These are phyloP conservation scores for Vitis rotundifolia DNA, from an alignment of 164 flowering plant species.

Conservation along the genomic window DNA sequence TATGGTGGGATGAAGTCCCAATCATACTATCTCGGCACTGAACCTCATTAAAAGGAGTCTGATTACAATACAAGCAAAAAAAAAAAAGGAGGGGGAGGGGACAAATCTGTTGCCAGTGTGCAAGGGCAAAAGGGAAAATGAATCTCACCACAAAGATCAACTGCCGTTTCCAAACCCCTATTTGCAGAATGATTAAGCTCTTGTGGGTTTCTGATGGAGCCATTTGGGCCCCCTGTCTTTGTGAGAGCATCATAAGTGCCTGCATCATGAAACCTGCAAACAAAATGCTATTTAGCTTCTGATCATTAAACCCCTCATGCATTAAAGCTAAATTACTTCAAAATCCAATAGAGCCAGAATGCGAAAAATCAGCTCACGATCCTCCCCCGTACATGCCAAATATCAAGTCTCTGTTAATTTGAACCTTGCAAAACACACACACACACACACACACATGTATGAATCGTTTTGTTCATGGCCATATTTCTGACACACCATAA, in stretches of 20 bases:
- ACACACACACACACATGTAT: too few relatives aligned
- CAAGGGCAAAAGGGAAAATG: too few relatives aligned
- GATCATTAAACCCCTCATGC: not conserved
- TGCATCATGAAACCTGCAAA: constrained; percentile 87
- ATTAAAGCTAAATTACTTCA: not conserved
- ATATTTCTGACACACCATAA: too few relatives aligned
- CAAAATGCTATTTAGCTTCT: not conserved
- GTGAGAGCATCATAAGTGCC: constrained; percentile 79
- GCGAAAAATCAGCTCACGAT: too few relatives aligned
- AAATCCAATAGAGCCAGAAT: too few relatives aligned
- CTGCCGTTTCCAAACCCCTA: constrained; percentile 68
- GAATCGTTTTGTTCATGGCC: too few relatives aligned
- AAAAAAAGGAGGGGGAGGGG: not conserved
- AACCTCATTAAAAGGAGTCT: not conserved
- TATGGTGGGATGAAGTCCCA: not conserved
- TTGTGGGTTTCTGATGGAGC: constrained; percentile 68
- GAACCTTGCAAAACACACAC: too few relatives aligned
- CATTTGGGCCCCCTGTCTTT: constrained; percentile 89
- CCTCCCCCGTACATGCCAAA: too few relatives aligned
- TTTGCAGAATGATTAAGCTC: constrained; percentile 64
- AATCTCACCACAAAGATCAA: constrained; percentile 63
- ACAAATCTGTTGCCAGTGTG: too few relatives aligned
- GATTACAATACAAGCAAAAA: not conserved
- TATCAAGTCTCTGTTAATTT: too few relatives aligned
- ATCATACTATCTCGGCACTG: not conserved